phyloP scores from a whole-genome alignment of 176 grass and related monocot species.

The Lolium rigidum region DNA sequence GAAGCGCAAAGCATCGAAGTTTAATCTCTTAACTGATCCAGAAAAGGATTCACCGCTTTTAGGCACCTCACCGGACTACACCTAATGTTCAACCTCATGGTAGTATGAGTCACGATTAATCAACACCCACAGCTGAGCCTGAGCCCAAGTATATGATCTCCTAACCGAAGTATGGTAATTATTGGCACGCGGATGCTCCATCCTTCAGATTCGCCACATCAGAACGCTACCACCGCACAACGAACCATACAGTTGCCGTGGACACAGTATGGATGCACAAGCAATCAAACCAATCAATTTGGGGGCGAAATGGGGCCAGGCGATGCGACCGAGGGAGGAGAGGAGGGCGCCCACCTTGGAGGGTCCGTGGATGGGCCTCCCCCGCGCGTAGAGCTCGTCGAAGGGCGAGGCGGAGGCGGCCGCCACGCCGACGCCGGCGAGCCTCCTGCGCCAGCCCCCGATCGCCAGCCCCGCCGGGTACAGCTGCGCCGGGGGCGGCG shows the following conservation, averaged over 20 bases:
- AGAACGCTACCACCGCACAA: too few relatives aligned
- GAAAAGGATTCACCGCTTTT: background rate
- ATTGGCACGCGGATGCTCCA: too few relatives aligned
- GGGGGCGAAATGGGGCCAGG: too few relatives aligned
- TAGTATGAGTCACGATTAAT: background rate
- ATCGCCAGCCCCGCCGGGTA: conserved; percentile 12
- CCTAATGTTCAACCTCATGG: background rate
- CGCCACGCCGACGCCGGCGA: conserved; percentile 39
- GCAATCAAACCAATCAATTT: too few relatives aligned
- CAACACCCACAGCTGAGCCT: background rate
- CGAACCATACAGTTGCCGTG: too few relatives aligned
- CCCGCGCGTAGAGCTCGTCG: conserved; percentile 68
- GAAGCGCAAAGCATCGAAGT: background rate
- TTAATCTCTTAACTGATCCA: background rate
- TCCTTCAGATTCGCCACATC: too few relatives aligned
- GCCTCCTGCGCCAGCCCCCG: conserved; percentile 37
- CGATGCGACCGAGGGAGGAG: too few relatives aligned
- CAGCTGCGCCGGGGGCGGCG: background rate
- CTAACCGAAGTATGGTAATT: too few relatives aligned
- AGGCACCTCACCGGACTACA: background rate
- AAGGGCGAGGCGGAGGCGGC: conserved; percentile 72
- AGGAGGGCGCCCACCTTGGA: background rate
- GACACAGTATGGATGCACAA: too few relatives aligned
- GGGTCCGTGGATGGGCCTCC: conserved; percentile 36
- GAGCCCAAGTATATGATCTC: background rate